Base-by-base conservation (phyloP, 139 green algal genomes). In the Tetratostichococcus sp. region DNA sequence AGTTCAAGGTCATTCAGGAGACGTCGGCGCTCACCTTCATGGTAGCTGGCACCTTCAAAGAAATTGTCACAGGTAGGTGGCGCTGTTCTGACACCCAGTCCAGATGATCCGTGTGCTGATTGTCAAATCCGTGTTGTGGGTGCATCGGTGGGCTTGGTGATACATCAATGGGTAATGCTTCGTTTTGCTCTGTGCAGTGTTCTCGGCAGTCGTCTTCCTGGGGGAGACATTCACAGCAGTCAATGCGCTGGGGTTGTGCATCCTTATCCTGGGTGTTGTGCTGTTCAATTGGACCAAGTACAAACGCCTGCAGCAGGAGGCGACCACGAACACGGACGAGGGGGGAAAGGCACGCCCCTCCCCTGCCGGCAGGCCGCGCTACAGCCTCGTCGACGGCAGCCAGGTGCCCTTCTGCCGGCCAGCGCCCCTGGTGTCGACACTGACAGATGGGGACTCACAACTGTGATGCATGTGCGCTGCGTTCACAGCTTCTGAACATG, bases 1-100 rank as follows among this genome's bases (percentile, higher is more conserved):
- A 95, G 79, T 93, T 92, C 67, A 82, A 84, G 39, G 86, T 97
- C 68, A 97, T 89, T 66, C 80, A 85, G 30, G 86, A 94, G 80
- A 98, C 93, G 0, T 93, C 86, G 2, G 91, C 93, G 22, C 85
- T 98, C 14, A 97, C 93, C 1, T 97, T 98, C 85, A 97, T 97
- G 89, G 90, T 98, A 11, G 92, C 92, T 0, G 92, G 93, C 19
- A 95, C 90, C 1, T 89, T 92, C 72, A 98, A 98, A 79, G 93
- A 98, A 78, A 79, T 96, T 67, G 79, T 96, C 0, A 94, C 88
- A 43, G 67, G 81, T 88, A 23, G 39, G 30, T 30, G 71, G 16
- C 57, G 25, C n/a, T 3, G 17, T 23, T 65, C 0, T 35, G 14
- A 58, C 6, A n/a, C n/a, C n/a, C n/a, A n/a, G n/a, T n/a, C n/a